Evolutionary conservation across 305 asterid species (phyloP).

Genomic region (Fraxinus ornus): DNA sequence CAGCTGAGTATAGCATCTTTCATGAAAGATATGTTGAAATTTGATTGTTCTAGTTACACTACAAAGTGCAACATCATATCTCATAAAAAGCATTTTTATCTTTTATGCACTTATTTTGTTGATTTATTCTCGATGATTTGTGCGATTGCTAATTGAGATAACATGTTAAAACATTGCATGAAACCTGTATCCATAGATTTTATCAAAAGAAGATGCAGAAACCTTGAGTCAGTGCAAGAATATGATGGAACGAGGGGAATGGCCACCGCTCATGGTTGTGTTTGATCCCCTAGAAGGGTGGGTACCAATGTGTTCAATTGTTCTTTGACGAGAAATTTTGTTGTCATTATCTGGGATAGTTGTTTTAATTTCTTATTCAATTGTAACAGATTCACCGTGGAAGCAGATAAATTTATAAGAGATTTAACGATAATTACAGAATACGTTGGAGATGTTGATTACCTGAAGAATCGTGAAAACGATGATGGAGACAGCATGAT

Average conservation of each 20-base stretch:
- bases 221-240: slow-evolving; percentile 66
- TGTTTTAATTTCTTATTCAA: slow-evolving; percentile 2
- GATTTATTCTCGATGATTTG: slow-evolving; percentile 1
- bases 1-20: not conserved
- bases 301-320: slow-evolving; percentile 5
- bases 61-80: not conserved
- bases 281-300: slow-evolving; percentile 86
- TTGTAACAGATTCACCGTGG: slow-evolving; percentile 73
- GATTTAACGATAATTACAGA: slow-evolving; percentile 88
- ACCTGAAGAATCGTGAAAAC: slow-evolving; percentile 56
- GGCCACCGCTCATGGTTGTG: slow-evolving; percentile 86
- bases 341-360: not conserved
- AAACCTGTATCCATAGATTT: slow-evolving; percentile 33
- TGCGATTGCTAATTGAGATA: not conserved
- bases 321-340: not conserved
- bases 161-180: not conserved
- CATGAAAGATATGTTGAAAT: not conserved
- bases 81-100: not conserved
- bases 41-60: not conserved
- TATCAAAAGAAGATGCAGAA: slow-evolving; percentile 65
- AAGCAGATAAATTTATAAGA: slow-evolving; percentile 68
- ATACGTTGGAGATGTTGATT: slow-evolving; percentile 90
- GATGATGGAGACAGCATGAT: slow-evolving; percentile 93
- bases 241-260: slow-evolving; percentile 86
- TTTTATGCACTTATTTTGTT: not conserved